Base-by-base conservation (phyloP, 371 early-diverging fungal genomes). In the Lichtheimia ornata region DNA sequence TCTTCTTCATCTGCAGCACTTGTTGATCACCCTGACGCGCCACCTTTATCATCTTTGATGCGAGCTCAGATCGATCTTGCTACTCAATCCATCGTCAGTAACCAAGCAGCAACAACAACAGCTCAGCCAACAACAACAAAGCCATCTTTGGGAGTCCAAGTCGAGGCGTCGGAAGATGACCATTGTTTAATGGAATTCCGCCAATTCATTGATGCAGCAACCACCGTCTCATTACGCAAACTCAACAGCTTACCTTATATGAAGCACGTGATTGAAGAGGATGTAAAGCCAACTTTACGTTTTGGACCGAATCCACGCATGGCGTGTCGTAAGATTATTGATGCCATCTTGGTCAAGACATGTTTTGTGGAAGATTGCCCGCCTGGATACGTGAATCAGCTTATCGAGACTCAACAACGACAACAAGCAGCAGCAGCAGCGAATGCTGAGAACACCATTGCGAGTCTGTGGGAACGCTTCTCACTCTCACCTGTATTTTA, bases 251-350 rank as follows among this genome's bases (percentile, higher is more conserved):
- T 93, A 24, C 84, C 88, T 9, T 93, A 86, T 70, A 86, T 94
- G 76, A 86, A 87, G 61, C 86, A 84, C 41, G 81, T 78, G 24
- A 63, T 91, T 4, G 79, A 79, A 44, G 92, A 91, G 52, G 94
- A 94, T 61, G 79, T 94, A 14, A 83, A 82, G 55, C 91, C 94
- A 5, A 93, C 94, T 66, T 77, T 97, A 53, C 85, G 93, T n/a
- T 94, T 96, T 68, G 95, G 95, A n/a, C 86, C 90, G 24, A 88
- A 81, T 45, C 93, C 97, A 14, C 86, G 90, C 22, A 80, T 92
- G 6, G 82, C 92, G 13, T 81, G 88, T 20, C 82, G 84, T 53
- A 91, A 88, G 66, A 81, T 96, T 15, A 74, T 92, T 13, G 95
- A 95, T 45, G 91, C 95, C 17, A 92, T 96, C 52, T 65, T 86